phyloP scores from a whole-genome alignment of 495 filamentous ascomycete genomes.

The Entonaema liquescens region DNA sequence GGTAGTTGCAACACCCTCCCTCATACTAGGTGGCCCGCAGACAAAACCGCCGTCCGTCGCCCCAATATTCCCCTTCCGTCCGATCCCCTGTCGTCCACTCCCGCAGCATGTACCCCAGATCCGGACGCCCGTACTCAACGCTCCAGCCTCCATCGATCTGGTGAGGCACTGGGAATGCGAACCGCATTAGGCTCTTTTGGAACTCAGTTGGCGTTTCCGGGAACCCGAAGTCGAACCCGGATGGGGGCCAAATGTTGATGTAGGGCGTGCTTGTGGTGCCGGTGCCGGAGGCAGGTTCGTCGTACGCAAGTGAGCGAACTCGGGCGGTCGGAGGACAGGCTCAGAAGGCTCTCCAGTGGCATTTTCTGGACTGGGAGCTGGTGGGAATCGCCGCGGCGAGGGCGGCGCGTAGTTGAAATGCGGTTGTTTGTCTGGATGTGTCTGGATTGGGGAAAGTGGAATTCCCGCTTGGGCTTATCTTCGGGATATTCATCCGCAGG shows the following conservation, averaged over 20 bases:
- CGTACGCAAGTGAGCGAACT: slow-evolving; percentile 62
- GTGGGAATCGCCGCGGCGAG: slow-evolving; percentile 46
- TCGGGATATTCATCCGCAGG: slow-evolving; percentile 37
- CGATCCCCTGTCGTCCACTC: slow-evolving; percentile 72
- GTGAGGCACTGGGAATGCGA: slow-evolving; percentile 74
- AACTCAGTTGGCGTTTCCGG: slow-evolving; percentile 78
- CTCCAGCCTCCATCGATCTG: slow-evolving; percentile 83
- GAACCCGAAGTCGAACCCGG: slow-evolving; percentile 78
- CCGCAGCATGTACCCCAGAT: slow-evolving; percentile 82
- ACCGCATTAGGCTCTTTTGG: slow-evolving; percentile 84
- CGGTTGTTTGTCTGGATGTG: slow-evolving; percentile 49
- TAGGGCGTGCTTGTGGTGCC: slow-evolving; percentile 42
- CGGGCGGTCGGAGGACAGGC: slow-evolving; percentile 50
- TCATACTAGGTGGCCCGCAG: slow-evolving; percentile 87
- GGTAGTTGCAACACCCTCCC: slow-evolving; percentile 82
- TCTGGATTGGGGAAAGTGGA: slow-evolving; percentile 62
- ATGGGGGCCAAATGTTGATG: slow-evolving; percentile 57
- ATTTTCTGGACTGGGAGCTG: slow-evolving; percentile 3
- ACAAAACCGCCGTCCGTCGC: slow-evolving; percentile 90
- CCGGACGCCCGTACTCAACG: slow-evolving; percentile 91
- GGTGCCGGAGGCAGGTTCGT: slow-evolving; percentile 48
- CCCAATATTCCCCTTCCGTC: slow-evolving; percentile 75
- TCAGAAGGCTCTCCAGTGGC: slow-evolving; percentile 5
- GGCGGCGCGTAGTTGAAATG: slow-evolving; percentile 64
- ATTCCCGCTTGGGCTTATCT: slow-evolving; percentile 54